Evolutionary conservation across 179 eudicot species (phyloP), one percentile per base, ranked within the genome.

Genomic region (Gypsophila paniculata): DNA sequence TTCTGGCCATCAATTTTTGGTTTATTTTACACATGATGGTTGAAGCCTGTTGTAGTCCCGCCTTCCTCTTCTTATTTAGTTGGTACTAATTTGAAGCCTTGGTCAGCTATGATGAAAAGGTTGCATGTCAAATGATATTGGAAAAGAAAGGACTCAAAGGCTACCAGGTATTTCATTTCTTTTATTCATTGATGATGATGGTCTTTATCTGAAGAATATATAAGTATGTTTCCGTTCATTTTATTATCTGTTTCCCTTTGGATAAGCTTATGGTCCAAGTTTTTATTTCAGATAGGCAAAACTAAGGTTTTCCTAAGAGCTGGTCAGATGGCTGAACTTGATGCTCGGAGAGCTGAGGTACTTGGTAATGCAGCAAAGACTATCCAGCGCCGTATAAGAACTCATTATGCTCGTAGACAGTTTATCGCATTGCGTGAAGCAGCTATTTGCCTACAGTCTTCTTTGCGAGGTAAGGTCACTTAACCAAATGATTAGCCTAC

Each of bases 251-350:
- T 13, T 74, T 38, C 34, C 44, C 22, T 54, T 8, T 34, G n/a
- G 46, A 39, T 55, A 6, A 54, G 15, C 71, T 76, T 64, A 70
- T 74, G 68, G 17, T 69, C 18, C 25, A 60, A 53, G 11, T 17
- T 34, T 61, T 14, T 63, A 32, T 79, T 84, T 76, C 96, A 91
- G 99, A 77, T 91, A 76, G 97, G 97, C 59, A 85, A 84, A 83
- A 91, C 96, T 69, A 94, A 94, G 85, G 89, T 94, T 52, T 94
- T 94, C 80, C 81, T 94, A 54, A 85, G 99, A 85, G 99, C 96
- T 76, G 99, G 99, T 76, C 97, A 94, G 83, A 94, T 94, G 99
- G 99, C 99, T 39, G 99, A 94, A 77, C 79, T 94, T 67, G 97
- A 94, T 87, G 97, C 94, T 65, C 81, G 91, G 61, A 86, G 99